Evolutionary conservation across 306 rosid species (phyloP).

Genomic region (Inga leiocalycina): DNA sequence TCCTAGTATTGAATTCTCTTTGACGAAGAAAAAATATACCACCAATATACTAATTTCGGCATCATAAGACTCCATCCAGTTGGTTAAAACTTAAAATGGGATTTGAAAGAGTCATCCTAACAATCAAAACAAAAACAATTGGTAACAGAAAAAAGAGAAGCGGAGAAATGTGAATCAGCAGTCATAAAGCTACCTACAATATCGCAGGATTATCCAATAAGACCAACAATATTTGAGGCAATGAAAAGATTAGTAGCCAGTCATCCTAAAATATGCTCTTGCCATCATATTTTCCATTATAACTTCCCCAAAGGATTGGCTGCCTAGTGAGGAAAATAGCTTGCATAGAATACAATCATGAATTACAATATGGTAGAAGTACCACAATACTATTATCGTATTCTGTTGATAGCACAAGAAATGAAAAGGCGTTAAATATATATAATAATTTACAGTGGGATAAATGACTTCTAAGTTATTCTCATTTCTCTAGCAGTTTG

Average conservation of each 20-base stretch:
- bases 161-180: neutral
- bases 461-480: slow-evolving; percentile 13
- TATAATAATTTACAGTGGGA: neutral
- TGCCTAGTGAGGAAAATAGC: neutral
- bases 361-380: slow-evolving; percentile 28
- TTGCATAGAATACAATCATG: neutral
- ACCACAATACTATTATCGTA: neutral
- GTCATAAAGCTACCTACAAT: neutral
- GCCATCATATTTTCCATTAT: neutral
- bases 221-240: slow-evolving; percentile 13
- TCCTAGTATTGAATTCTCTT: neutral
- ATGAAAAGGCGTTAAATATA: slow-evolving; percentile 1
- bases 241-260: neutral
- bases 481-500: slow-evolving; percentile 23
- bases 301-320: neutral
- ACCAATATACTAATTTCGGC: neutral
- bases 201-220: neutral
- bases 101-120: neutral
- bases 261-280: neutral
- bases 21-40: neutral
- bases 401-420: neutral
- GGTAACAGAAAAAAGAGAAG: neutral
- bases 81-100: neutral
- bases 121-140: neutral
- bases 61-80: neutral